Conservation (phyloP, 148 eudicot genomes). For the Cornus florida region DNA sequence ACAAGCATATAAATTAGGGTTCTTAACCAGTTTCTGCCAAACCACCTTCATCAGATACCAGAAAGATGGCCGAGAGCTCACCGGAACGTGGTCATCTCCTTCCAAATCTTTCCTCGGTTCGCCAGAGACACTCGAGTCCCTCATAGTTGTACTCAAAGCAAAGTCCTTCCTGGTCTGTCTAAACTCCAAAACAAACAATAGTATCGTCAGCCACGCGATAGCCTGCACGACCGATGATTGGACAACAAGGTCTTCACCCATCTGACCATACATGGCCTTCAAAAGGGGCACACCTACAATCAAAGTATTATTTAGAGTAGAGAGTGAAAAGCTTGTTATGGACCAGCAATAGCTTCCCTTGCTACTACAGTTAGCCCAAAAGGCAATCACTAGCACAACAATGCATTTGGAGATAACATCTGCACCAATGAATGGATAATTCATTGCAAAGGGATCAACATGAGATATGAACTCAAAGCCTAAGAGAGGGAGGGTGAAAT, state of each 20-base stretch:
- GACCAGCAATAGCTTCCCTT: slow-evolving; percentile 74
- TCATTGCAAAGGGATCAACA: slow-evolving; percentile 68
- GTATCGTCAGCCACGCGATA: slow-evolving; percentile 55
- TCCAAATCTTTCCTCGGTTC: slow-evolving; percentile 42
- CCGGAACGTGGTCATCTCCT: neutral
- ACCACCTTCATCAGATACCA: slow-evolving; percentile 56
- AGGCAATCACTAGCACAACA: slow-evolving; percentile 42
- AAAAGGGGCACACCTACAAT: slow-evolving; percentile 73
- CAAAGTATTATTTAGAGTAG: slow-evolving; percentile 57
- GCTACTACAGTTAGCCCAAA: slow-evolving; percentile 65
- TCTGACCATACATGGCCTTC: slow-evolving; percentile 68
- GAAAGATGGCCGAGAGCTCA: slow-evolving; percentile 30
- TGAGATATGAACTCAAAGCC: slow-evolving; percentile 72
- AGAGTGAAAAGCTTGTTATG: slow-evolving; percentile 65
- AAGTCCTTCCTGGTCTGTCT: slow-evolving; percentile 46
- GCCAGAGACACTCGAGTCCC: slow-evolving; percentile 6
- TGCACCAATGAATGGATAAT: slow-evolving; percentile 56
- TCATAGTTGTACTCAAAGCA: neutral
- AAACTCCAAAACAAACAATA: slow-evolving; percentile 61
- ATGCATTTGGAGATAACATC: slow-evolving; percentile 67
- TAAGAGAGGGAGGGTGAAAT: slow-evolving; percentile 74
- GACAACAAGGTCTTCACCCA: slow-evolving; percentile 62
- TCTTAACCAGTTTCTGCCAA: slow-evolving; percentile 45
- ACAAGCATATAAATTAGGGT: slow-evolving; percentile 80
- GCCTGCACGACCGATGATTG: slow-evolving; percentile 74